Base-by-base conservation (phyloP, 768 basidiomycete species). In the Grammothele lineata region DNA sequence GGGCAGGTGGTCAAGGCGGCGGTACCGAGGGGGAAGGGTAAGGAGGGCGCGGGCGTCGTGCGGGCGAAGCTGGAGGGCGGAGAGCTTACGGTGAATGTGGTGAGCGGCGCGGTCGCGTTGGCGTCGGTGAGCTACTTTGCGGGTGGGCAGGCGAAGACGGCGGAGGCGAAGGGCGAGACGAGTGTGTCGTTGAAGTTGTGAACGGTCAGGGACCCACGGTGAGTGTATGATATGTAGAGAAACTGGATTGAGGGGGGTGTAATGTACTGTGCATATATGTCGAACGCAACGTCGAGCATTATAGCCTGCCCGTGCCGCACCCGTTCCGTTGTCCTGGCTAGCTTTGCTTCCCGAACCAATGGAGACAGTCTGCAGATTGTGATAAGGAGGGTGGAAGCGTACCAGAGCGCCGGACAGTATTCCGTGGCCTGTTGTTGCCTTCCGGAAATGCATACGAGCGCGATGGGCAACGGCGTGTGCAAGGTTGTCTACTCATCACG, bases 11-110 rank as follows among this genome's bases (percentile, higher is more conserved):
- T 60, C 25, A 54, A 67, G 40, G 64, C 66, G 14, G 67, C 67
- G n/a, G 65, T 81, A 18, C 76, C 77, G 0, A 55, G 57, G 4
- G 75, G 73, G 7, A 70, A 68, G 22, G 73, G 73, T 1, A 53
- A 56, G 0, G 62, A 62, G n/a, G 57, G 73, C 37, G 73, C 70
- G 4, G 78, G 74, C 1, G 62, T 53, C 2, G 56, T 82, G 17
- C 63, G 54, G 34, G 75, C 69, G 18, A 56, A 64, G 50, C 57
- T 64, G 51, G 59, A 54, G 41, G 57, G 58, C 5, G 62, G 57
- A 3, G 59, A 69, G 49, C 57, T 74, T 23, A 11, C 5, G 11
- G 47, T 57, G 12, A 51, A 41, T 21, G 51, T 55, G 37, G 27
- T 37, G 22, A 40, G 37, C 6, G 47, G 58, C 22, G 22, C 50